Conservation (phyloP, 495 filamentous ascomycete species). For the Chaetomium fimeti region DNA sequence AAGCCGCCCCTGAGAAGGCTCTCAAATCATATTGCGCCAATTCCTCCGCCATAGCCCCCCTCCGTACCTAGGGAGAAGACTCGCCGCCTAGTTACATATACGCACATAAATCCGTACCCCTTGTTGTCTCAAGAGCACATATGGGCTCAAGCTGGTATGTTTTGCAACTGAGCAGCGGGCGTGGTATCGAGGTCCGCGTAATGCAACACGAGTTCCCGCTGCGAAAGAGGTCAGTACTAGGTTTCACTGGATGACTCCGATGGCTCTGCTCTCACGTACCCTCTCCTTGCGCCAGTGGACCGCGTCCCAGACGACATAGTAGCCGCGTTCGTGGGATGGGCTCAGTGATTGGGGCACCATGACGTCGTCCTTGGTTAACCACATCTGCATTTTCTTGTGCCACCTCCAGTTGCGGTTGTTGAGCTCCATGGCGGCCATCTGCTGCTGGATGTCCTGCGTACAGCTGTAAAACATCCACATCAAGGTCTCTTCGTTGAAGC, state of each 20-base stretch:
- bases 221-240: conserved; percentile 19
- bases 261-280: conserved; percentile 54
- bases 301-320: conserved; percentile 88
- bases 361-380: conserved; percentile 84
- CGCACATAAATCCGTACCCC: conserved; percentile 8
- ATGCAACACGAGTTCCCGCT: conserved; percentile 77
- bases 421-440: conserved; percentile 77
- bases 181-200: conserved; percentile 66
- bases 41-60: conserved; percentile 15
- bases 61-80: not conserved
- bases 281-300: conserved; percentile 77
- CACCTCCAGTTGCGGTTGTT: conserved; percentile 83
- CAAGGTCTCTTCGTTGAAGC: conserved; percentile 86
- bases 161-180: conserved; percentile 11
- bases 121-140: not conserved
- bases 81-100: conserved; percentile 9
- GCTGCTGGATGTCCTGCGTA: conserved; percentile 79
- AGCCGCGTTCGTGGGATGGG: conserved; percentile 72
- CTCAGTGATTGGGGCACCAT: conserved; percentile 66
- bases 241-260: not conserved
- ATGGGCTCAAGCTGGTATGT: conserved; percentile 8
- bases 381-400: conserved; percentile 83
- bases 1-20: not conserved
- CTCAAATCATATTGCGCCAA: conserved; percentile 8
- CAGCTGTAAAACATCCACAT: conserved; percentile 95